Base-by-base conservation (phyloP, 331 rosid species). In the Pyrus hybrid region DNA sequence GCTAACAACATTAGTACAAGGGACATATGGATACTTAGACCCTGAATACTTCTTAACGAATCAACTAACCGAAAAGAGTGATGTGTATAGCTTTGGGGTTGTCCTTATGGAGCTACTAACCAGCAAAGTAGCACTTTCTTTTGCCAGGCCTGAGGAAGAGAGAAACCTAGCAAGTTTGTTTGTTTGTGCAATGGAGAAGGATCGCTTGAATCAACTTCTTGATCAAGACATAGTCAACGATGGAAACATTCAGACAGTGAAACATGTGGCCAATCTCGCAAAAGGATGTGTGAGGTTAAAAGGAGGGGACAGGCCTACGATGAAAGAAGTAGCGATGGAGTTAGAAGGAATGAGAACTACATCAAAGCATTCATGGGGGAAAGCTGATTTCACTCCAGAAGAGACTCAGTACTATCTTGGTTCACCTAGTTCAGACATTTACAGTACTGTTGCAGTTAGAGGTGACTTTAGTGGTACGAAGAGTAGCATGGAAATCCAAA, bases 401-500 rank as follows among this genome's bases (percentile, higher is more conserved):
- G 78, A 79, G 56, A 56, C 30, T 10, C 57, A 78, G 26, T 64
- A 71, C 63, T 67, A 57, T 30, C 63, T 67, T 13, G 54, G 73
- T 0, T 61, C 76, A 29, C 65, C 58, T 4, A 8, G 20, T 28
- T 49, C 70, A 53, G 75, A 53, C 3, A 12, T 6, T 60, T 26
- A 45, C n/a, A 18, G n/a, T 23, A 1, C 8, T 67, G 28, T 20
- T 21, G 41, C 61, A 45, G 49, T 43, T 29, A 17, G 23, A 70
- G 63, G 12, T 28, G 74, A 51, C 1, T 20, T 51, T 4, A 69
- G 64, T 11, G 60, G 32, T 30, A 60, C 70, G 14, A 21, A 9
- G 68, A 33, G 12, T 10, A 77, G 76, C 81, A 77, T 70, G 69
- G 76, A 77, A 68, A 69, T n/a, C 57, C 75, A 77, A 28, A 61